Evolutionary conservation across 805 yeast species (phyloP).

Genomic region (Teunomyces barrocoloradensis): DNA sequence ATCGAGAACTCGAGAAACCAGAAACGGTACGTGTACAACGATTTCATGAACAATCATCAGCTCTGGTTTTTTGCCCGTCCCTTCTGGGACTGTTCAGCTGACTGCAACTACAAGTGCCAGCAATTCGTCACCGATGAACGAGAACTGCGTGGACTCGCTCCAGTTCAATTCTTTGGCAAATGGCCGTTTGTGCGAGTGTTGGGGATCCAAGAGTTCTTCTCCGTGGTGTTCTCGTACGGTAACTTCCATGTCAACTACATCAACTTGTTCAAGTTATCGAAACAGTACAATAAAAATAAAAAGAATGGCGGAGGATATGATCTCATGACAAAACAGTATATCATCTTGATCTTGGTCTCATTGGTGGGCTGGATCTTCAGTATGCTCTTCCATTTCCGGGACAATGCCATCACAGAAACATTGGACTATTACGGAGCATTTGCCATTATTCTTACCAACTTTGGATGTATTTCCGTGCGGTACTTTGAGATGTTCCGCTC

Average conservation of each 20-base stretch:
- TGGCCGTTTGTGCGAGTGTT: constrained; percentile 41
- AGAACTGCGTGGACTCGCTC: constrained; percentile 14
- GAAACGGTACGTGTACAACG: constrained; percentile 3
- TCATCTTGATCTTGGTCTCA: constrained; percentile 24
- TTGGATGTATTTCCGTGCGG: constrained; percentile 32
- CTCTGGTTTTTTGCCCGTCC: constrained; percentile 5
- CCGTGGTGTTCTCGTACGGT: constrained; percentile 33
- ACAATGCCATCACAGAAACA: constrained; percentile 35
- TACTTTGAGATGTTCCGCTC: constrained; percentile 25
- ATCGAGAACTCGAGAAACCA: constrained; percentile 7
- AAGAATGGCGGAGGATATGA: constrained; percentile 13
- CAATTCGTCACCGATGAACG: constrained; percentile 30
- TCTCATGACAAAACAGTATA: constrained; percentile 30
- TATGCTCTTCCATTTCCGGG: constrained; percentile 38
- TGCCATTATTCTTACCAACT: constrained; percentile 33
- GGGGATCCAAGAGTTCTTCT: constrained; percentile 37
- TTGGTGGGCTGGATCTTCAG: constrained; percentile 39
- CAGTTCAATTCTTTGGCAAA: constrained; percentile 43
- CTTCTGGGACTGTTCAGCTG: constrained; percentile 34
- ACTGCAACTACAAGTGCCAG: constrained; percentile 41
- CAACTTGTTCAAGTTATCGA: constrained; percentile 25
- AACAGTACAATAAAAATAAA: constrained; percentile 22
- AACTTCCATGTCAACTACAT: constrained; percentile 35
- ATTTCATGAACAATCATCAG: constrained; percentile 4
- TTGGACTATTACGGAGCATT: constrained; percentile 44